Evolutionary conservation across 768 basidiomycete species (phyloP).

Genomic region (Zangia roseola): DNA sequence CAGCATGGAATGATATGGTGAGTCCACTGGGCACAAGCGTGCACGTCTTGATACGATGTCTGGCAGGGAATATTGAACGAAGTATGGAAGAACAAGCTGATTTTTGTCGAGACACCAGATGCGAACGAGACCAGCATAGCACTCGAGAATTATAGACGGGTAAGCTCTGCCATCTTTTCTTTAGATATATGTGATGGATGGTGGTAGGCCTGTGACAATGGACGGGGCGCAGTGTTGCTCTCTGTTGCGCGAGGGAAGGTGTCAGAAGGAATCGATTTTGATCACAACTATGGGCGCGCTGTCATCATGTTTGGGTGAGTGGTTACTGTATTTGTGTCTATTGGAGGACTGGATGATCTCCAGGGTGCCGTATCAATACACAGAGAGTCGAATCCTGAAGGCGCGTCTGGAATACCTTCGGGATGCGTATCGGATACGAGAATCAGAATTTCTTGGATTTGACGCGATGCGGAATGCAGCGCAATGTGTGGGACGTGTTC

Average conservation of each 20-base stretch:
- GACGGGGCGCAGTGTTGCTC: conserved; percentile 91
- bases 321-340: background rate
- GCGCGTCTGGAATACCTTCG: conserved; percentile 96
- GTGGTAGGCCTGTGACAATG: conserved; percentile 92
- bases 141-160: conserved; percentile 93
- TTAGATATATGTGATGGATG: background rate
- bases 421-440: conserved; percentile 97
- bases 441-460: conserved; percentile 98
- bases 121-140: conserved; percentile 99
- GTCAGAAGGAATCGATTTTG: conserved; percentile 99
- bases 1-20: conserved; percentile 99
- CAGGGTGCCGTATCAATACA: conserved; percentile 96
- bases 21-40: conserved; percentile 23
- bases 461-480: conserved; percentile 99
- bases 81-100: conserved; percentile 99
- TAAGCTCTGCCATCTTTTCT: conserved; percentile 31
- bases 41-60: background rate
- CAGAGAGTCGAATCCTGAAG: conserved; percentile 95
- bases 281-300: conserved; percentile 98
- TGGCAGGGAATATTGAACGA: conserved; percentile 93
- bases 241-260: conserved; percentile 99
- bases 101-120: conserved; percentile 99
- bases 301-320: conserved; percentile 98
- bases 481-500: conserved; percentile 95
- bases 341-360: conserved; percentile 1